These are phyloP conservation scores for Ormosia emarginata DNA, from an alignment of 306 rosid species.

Conservation along the genomic window DNA sequence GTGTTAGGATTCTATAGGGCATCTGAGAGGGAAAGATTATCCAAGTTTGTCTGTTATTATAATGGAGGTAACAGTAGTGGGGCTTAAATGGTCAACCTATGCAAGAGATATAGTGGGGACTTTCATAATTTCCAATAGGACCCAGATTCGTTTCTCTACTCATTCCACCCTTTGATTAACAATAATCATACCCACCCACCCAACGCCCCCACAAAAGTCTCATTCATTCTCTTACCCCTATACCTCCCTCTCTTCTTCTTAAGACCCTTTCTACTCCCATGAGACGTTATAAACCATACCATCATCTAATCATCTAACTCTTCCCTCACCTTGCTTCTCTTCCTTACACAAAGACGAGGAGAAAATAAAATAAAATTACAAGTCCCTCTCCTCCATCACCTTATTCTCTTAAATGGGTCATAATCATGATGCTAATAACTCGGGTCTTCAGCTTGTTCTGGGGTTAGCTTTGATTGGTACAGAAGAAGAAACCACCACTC, in stretches of 20 bases:
- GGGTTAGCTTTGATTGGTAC: conserved; percentile 46
- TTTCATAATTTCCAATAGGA: conserved; percentile 33
- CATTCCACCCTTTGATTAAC: conserved; percentile 66
- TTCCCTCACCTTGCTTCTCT: background rate
- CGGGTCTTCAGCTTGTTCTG: conserved; percentile 60
- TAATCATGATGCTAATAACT: conserved; percentile 40
- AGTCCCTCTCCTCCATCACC: background rate
- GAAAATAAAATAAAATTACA: background rate
- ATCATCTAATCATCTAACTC: conserved; percentile 26
- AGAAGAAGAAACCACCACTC: conserved; percentile 17
- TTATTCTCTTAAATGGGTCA: conserved; percentile 51
- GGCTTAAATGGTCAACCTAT: conserved; percentile 91
- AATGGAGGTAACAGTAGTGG: conserved; percentile 55
- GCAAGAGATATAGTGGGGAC: conserved; percentile 39
- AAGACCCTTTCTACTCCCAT: conserved; percentile 39
- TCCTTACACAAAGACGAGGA: background rate
- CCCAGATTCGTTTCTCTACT: conserved; percentile 62
- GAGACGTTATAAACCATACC: conserved; percentile 39
- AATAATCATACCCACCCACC: conserved; percentile 91
- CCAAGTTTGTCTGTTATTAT: conserved; percentile 38
- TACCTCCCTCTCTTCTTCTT: conserved; percentile 27
- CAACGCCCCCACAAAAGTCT: conserved; percentile 64
- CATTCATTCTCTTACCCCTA: conserved; percentile 48
- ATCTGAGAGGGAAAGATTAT: conserved; percentile 26
- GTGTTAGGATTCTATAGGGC: conserved; percentile 19